Base-by-base conservation (phyloP, 2,329 filamentous ascomycete species). In the Stagonosporopsis chrysanthemi region DNA sequence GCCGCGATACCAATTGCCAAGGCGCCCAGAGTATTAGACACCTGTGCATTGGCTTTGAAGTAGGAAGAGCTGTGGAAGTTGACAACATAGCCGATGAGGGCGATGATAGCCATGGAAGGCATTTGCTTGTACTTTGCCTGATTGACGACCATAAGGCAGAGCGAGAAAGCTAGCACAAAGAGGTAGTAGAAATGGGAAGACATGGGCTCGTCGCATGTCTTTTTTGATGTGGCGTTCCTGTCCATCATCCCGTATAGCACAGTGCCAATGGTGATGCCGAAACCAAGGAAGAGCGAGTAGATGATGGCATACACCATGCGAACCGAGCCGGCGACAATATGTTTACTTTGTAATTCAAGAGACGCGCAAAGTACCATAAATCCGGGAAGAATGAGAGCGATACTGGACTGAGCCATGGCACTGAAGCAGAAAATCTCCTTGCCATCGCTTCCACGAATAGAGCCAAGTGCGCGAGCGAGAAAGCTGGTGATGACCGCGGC, bases 81-180 rank as follows among this genome's bases (percentile, higher is more conserved):
- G 66, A 91, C 88, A 7, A 87, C 80, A 70, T 90, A 95, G 8
- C 91, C 91, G 0, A 86, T 84, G 29, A 92, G 78, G 0, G 90
- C 86, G 66, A 96, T 92, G 56, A 85, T 41, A 4, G 90, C 78
- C 90, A 94, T 94, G 47, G 90, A 82, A 0, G 90, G 90, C 29
- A 87, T 84, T 71, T 94, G 90, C 66, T 86, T 88, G 85, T 85
- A 91, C 75, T 92, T 91, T 57, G 89, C 90, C 64, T 94, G 90
- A 75, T 93, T 93, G 73, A 94, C 88, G 68, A 93, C 58, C 62
- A 89, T 88, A 36, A 94, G 82, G 67, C 88, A 91, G 26, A 91
- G 70, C 8, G 90, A 86, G 73, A 93, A 96, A 6, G 84, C 74
- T 0, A 89, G 84, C 0, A 94, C 91, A 69, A 92, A 92, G 28